These are phyloP conservation scores for Hortiboletus rubellus DNA, from an alignment of 1,284 basidiomycete species.

Conservation along the genomic window DNA sequence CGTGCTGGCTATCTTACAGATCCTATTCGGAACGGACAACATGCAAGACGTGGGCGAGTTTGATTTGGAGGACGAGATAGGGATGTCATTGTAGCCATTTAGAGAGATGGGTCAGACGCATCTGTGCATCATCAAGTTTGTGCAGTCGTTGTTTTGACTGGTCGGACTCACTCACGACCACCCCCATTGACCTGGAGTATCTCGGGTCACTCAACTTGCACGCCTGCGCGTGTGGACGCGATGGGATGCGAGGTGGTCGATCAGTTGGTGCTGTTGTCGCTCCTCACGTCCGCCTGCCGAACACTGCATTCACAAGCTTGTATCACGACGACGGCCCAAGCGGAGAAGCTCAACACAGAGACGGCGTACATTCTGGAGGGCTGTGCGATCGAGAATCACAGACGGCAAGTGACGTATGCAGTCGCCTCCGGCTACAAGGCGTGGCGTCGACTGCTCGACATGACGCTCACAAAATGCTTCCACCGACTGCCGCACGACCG, in stretches of 20 bases:
- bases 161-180: slow-evolving; percentile 70
- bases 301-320: slow-evolving; percentile 67
- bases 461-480: slow-evolving; percentile 83
- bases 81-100: slow-evolving; percentile 51
- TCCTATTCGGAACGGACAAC: slow-evolving; percentile 70
- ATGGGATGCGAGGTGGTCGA: slow-evolving; percentile 85
- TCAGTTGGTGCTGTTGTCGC: slow-evolving; percentile 62
- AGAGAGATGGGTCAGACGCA: slow-evolving; percentile 78
- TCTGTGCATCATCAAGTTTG: slow-evolving; percentile 82
- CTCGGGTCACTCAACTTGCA: slow-evolving; percentile 72
- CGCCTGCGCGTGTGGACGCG: slow-evolving; percentile 68
- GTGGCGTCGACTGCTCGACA: slow-evolving; percentile 83
- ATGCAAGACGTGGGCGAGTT: slow-evolving; percentile 42
- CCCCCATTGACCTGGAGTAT: slow-evolving; percentile 65
- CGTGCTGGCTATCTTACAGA: slow-evolving; percentile 68
- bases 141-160: slow-evolving; percentile 87
- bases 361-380: slow-evolving; percentile 77
- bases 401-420: slow-evolving; percentile 75
- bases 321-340: slow-evolving; percentile 61
- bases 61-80: slow-evolving; percentile 45
- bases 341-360: slow-evolving; percentile 71
- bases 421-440: slow-evolving; percentile 72
- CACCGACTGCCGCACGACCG: slow-evolving; percentile 75
- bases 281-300: slow-evolving; percentile 63
- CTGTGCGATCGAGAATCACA: slow-evolving; percentile 84